Conservation (phyloP, 2,329 filamentous ascomycete genomes). For the Talaromyces islandicus region DNA sequence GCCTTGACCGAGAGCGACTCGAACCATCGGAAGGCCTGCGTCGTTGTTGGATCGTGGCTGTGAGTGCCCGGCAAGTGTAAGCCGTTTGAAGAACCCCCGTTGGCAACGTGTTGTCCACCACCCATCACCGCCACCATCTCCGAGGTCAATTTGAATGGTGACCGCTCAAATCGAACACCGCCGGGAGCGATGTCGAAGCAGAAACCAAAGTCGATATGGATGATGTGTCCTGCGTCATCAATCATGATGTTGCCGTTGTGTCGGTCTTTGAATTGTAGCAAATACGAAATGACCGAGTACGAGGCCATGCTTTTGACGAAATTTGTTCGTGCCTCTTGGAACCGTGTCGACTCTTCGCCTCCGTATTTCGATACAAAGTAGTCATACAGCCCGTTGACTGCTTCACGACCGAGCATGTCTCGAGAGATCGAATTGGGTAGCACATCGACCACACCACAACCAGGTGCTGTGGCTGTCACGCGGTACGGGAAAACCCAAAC, state of each 20-base stretch:
- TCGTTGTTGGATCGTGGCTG: conserved; percentile 51
- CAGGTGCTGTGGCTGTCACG: conserved; percentile 93
- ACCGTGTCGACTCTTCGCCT: conserved; percentile 87
- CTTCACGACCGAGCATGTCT: conserved; percentile 96
- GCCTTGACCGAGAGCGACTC: conserved; percentile 95
- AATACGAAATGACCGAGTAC: conserved; percentile 93
- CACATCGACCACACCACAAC: conserved; percentile 97
- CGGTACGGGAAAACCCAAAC: conserved; percentile 97
- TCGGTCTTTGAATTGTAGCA: conserved; percentile 97
- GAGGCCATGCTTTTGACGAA: conserved; percentile 99
- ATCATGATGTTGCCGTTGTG: conserved; percentile 99
- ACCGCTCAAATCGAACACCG: conserved; percentile 94
- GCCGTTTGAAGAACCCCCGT: conserved; percentile 17
- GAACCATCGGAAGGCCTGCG: conserved; percentile 90
- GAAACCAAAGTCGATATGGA: conserved; percentile 99
- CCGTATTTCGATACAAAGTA: conserved; percentile 98
- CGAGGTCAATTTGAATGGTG: conserved; percentile 93
- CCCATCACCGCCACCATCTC: conserved; percentile 99
- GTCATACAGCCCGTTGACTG: conserved; percentile 95
- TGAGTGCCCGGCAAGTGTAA: conserved; percentile 25
- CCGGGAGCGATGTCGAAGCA: conserved; percentile 98
- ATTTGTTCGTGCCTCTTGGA: conserved; percentile 91
- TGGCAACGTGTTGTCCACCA: conserved; percentile 47
- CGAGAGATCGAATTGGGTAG: conserved; percentile 95
- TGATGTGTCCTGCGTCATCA: conserved; percentile 91